Evolutionary conservation across 371 early-diverging fungal genomes (phyloP).

Genomic region (Rhizopus stolonifer): DNA sequence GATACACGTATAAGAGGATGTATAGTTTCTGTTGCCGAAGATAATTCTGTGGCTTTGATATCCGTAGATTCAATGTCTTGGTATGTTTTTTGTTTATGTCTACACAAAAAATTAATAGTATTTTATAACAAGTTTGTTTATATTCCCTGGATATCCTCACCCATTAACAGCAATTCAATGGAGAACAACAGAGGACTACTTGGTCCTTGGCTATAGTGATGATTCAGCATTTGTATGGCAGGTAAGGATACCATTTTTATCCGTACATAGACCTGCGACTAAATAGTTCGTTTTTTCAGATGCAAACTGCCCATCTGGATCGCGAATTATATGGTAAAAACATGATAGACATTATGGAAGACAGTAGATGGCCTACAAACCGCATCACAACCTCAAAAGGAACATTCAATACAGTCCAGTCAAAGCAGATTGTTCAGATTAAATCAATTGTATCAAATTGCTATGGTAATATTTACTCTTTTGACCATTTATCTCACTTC

Average conservation of each 20-base stretch:
- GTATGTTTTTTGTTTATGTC: slow-evolving; percentile 34
- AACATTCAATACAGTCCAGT: slow-evolving; percentile 1
- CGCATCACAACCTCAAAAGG: slow-evolving; percentile 24
- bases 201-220: slow-evolving; percentile 66
- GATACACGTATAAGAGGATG: slow-evolving; percentile 58
- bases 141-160: slow-evolving; percentile 60
- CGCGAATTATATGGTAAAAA: slow-evolving; percentile 60
- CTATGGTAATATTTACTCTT: slow-evolving; percentile 18
- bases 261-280: not conserved
- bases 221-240: slow-evolving; percentile 77
- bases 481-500: not conserved
- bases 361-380: slow-evolving; percentile 54
- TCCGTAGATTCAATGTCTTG: slow-evolving; percentile 75
- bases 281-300: slow-evolving; percentile 34
- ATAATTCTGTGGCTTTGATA: slow-evolving; percentile 69
- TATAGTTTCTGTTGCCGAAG: slow-evolving; percentile 67
- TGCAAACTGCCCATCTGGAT: slow-evolving; percentile 76
- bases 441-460: slow-evolving; percentile 27
- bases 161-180: slow-evolving; percentile 64
- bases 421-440: slow-evolving; percentile 30
- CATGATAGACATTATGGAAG: slow-evolving; percentile 58
- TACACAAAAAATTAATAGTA: not conserved
- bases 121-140: slow-evolving; percentile 45
- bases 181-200: slow-evolving; percentile 67
- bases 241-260: slow-evolving; percentile 32